Conservation (phyloP, 1,284 basidiomycete genomes). For the Irpex rosettiformis region DNA sequence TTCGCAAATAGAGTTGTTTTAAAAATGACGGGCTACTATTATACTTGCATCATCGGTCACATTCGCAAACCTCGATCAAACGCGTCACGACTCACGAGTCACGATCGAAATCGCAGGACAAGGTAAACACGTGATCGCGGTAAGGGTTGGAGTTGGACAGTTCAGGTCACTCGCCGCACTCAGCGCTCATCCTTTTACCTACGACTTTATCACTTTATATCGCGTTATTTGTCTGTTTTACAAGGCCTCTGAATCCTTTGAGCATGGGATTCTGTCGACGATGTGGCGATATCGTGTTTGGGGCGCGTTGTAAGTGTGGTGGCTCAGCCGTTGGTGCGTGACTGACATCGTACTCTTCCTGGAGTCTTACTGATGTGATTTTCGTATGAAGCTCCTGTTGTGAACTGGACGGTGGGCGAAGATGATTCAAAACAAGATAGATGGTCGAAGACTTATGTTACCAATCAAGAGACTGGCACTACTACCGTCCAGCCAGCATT, state of each 20-base stretch:
- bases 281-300: constrained; percentile 75
- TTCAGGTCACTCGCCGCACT: not conserved
- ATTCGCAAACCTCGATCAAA: not conserved
- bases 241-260: not conserved
- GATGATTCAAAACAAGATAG: constrained; percentile 49
- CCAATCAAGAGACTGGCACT: constrained; percentile 39
- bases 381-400: constrained; percentile 68
- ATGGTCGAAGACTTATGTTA: constrained; percentile 76
- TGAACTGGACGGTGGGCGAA: constrained; percentile 57
- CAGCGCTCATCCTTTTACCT: not conserved
- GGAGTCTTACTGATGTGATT: too few species aligned
- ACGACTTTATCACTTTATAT: too few species aligned
- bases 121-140: constrained; percentile 13
- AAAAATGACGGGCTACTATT: too few species aligned
- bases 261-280: constrained; percentile 76
- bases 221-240: too few species aligned
- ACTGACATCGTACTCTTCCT: too few species aligned
- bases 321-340: constrained; percentile 65
- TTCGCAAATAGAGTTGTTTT: too few species aligned
- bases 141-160: constrained; percentile 5
- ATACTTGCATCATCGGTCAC: too few species aligned
- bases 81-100: not conserved
- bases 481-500: constrained; percentile 15
- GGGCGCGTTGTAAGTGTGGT: constrained; percentile 71
- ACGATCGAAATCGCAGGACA: not conserved